Percentiles rank a stretch among this genome's conserved stretches.
These are phyloP conservation scores for Barnettozyma californica DNA, from an alignment of 805 yeast species.

Conservation along the genomic window DNA sequence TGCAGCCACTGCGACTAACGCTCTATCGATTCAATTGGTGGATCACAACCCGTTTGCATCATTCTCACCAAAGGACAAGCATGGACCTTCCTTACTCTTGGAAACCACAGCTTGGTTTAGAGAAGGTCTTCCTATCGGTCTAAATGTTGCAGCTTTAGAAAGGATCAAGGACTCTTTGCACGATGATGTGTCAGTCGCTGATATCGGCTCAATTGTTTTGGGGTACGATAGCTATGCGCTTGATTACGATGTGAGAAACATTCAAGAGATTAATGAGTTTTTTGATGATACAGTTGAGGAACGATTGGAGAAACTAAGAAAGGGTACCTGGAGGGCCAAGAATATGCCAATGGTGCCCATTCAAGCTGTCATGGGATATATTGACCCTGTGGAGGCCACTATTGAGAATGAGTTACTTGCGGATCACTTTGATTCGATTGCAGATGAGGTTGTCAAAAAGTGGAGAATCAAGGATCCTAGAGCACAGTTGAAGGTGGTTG, in stretches of 20 bases:
- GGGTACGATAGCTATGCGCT: constrained; percentile 15
- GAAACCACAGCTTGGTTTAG: background rate
- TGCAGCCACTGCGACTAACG: background rate
- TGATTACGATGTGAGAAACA: background rate
- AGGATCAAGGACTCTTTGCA: background rate
- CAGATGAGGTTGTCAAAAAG: background rate
- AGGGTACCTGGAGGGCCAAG: background rate
- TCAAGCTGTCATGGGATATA: background rate
- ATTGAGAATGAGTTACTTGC: background rate
- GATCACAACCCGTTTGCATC: background rate
- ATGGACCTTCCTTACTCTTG: background rate
- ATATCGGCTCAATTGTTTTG: background rate
- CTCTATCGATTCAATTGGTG: background rate
- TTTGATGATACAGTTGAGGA: background rate
- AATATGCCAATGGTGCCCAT: background rate
- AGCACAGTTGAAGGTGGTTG: background rate
- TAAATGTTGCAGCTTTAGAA: background rate
- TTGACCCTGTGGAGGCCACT: background rate
- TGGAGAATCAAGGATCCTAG: background rate
- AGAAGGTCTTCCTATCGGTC: background rate
- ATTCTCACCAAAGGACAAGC: background rate
- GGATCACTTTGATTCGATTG: constrained; percentile 1
- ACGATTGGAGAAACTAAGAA: background rate
- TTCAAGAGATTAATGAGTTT: background rate
- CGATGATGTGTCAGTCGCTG: background rate